Conservation (phyloP, 2,329 filamentous ascomycete genomes). For the Ophiostoma australiae region DNA sequence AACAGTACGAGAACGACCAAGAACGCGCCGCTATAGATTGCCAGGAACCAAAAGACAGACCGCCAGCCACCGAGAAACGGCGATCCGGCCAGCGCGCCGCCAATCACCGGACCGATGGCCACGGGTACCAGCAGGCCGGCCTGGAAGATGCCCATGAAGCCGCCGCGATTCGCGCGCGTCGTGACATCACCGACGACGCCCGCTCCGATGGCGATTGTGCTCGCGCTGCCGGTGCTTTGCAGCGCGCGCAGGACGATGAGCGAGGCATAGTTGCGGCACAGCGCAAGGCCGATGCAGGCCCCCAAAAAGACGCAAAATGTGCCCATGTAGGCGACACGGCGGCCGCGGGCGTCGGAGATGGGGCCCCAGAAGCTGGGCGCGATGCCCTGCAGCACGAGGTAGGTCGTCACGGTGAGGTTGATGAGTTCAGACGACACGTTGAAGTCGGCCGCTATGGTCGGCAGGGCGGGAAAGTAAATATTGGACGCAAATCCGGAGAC, state of each 20-base stretch:
- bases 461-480: slow-evolving; percentile 48
- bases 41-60: slow-evolving; percentile 64
- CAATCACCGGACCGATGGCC: slow-evolving; percentile 55
- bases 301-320: slow-evolving; percentile 54
- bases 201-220: slow-evolving; percentile 64
- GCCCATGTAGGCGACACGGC: slow-evolving; percentile 57
- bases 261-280: slow-evolving; percentile 53
- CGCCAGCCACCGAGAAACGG: slow-evolving; percentile 51
- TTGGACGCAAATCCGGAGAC: slow-evolving; percentile 57
- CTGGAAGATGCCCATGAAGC: slow-evolving; percentile 63
- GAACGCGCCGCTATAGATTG: slow-evolving; percentile 49
- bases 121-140: slow-evolving; percentile 53
- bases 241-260: slow-evolving; percentile 57
- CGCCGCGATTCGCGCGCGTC: slow-evolving; percentile 62
- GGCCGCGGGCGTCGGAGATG: slow-evolving; percentile 55
- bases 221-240: slow-evolving; percentile 60
- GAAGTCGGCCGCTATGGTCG: slow-evolving; percentile 37
- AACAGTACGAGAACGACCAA: slow-evolving; percentile 51
- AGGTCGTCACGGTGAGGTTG: slow-evolving; percentile 53
- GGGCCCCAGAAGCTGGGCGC: slow-evolving; percentile 57
- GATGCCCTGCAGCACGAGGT: slow-evolving; percentile 60
- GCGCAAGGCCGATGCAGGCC: slow-evolving; percentile 56
- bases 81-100: slow-evolving; percentile 58
- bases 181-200: slow-evolving; percentile 69
- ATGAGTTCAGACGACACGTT: slow-evolving; percentile 39